Evolutionary conservation across 2,329 filamentous ascomycete species (phyloP), one percentile per base, ranked within the genome.

Genomic region (Neonectria punicea): DNA sequence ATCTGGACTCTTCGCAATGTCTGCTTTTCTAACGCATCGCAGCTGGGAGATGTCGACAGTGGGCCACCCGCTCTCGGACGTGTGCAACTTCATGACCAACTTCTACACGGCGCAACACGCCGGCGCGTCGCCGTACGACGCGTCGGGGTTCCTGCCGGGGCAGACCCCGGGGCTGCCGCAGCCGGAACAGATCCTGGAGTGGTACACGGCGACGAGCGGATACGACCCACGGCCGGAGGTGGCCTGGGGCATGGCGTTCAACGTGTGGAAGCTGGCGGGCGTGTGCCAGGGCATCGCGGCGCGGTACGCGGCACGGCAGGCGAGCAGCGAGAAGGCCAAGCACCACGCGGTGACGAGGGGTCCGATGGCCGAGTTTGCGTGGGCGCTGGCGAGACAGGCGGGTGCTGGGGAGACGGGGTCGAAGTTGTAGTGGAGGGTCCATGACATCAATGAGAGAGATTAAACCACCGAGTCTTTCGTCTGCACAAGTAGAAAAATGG

Each of bases 41-140:
- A 89, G 87, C 81, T 98, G 95, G 95, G 96, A 98, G 83, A 97
- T 99, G 93, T 94, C 93, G 39, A 98, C 96, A 0, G 90, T 98
- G 59, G 96, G 96, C n/a, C 95, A 99, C 78, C 96, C 96, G 1
- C 87, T 98, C 22, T 95, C 92, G 6, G 96, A 99, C 77, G 83
- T 98, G 44, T 90, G 90, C 78, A 98, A 98, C 80, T 84, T 98
- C 18, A 68, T 83, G 56, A 81, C 75, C 59, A 80, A 78, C 56
- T 83, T 81, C 72, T 81, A 78, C 74, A 77, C 76, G 56, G 76
- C 79, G 36, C 71, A 74, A 55, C 55, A 71, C 36, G 55, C 68
- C 11, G 72, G 66, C 25, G 66, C 71, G 9, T 61, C 68, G 7
- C 68, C 71, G 18, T 64, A 70, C 58, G 80, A 74, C 67, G 63